Evolutionary conservation across 163 green algal species (phyloP), one percentile per base, ranked within the genome.

Genomic region (Trebouxia gelatinosa): DNA sequence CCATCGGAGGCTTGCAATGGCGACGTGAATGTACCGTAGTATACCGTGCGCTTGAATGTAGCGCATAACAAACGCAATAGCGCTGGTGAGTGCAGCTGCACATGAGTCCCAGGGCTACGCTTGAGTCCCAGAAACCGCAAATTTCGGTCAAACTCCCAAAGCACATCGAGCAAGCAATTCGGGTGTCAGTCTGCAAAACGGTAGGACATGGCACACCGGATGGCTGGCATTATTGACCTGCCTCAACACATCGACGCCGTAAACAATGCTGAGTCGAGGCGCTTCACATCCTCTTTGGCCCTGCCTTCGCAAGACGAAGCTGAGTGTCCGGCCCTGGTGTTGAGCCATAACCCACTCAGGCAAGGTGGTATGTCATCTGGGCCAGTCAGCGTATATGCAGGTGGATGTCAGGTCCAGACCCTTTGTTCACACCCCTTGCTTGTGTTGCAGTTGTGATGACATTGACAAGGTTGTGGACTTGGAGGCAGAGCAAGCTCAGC

Each of bases 221-320:
- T 67, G 58, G 6, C 34, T n/a, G n/a, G n/a, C n/a, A n/a, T n/a
- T n/a, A n/a, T n/a, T n/a, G n/a, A n/a, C n/a, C n/a, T n/a, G n/a
- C n/a, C n/a, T n/a, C n/a, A n/a, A n/a, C n/a, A n/a, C n/a, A n/a
- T n/a, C n/a, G n/a, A n/a, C n/a, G n/a, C n/a, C n/a, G n/a, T n/a
- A n/a, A 31, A 19, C 16, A 21, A 5, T 32, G 17, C 16, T 31
- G 62, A 46, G 28, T 2, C 5, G 7, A 48, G 62, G 7, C 62
- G 62, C 5, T 70, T 70, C 34, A 70, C 62, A 3, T 70, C 62
- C 3, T 70, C 62, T 32, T 32, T 70, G 34, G 62, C 62, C 5
- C 26, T 70, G 34, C 62, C 62, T 19, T 31, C 62, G n/a, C n/a
- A n/a, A n/a, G n/a, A n/a, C 13, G 62, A 70, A 48, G 9, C 5